Conservation (phyloP, 805 yeast species). For the Nakazawaea sp. region DNA sequence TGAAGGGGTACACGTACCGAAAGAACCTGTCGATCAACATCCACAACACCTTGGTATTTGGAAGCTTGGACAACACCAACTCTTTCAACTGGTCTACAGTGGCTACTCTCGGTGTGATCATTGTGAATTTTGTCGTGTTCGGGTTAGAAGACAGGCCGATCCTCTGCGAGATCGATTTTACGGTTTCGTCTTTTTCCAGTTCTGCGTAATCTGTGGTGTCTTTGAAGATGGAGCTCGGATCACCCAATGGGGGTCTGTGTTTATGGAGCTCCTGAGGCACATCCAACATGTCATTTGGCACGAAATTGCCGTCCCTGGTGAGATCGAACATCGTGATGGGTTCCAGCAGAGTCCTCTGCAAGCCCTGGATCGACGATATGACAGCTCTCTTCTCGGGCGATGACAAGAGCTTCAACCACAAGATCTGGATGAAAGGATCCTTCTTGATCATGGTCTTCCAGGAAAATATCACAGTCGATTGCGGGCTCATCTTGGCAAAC, state of each 20-base stretch:
- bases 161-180: not conserved
- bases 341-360: not conserved
- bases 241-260: too few relatives aligned
- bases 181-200: not conserved
- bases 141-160: constrained; percentile 3
- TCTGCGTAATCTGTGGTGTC: not conserved
- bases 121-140: not conserved
- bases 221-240: not conserved
- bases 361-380: not conserved
- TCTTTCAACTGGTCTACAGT: constrained; percentile 1
- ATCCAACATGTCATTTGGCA: not conserved
- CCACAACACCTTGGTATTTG: constrained; percentile 26
- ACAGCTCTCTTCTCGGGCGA: not conserved
- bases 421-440: constrained; percentile 34
- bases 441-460: constrained; percentile 42
- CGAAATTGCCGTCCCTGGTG: not conserved
- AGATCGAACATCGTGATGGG: not conserved
- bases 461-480: constrained; percentile 31
- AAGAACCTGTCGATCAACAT: constrained; percentile 32
- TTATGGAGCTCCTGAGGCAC: too few relatives aligned
- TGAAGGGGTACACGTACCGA: constrained; percentile 32
- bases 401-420: constrained; percentile 22
- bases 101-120: constrained; percentile 1
- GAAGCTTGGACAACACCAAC: constrained; percentile 14
- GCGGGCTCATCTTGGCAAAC: too few relatives aligned